A percentile compares a stretch with the other conserved stretches of the same genome.
Evolutionary conservation across 2,329 filamentous ascomycete genomes (phyloP).

Genomic region (Fusarium pininemorale): DNA sequence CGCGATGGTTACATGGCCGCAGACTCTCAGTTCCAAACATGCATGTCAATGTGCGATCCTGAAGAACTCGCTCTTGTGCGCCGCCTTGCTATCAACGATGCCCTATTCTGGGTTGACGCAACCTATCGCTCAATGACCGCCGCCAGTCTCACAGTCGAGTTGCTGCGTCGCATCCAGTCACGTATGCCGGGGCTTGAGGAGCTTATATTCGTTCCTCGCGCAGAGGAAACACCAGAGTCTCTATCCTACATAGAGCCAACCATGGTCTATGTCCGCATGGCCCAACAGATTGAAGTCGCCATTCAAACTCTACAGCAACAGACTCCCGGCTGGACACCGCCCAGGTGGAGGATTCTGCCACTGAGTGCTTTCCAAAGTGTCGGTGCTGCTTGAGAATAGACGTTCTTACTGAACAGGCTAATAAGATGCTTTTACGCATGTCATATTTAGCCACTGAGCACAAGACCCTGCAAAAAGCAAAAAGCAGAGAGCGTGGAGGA

Average conservation of each 20-base stretch:
- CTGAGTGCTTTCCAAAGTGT: slow-evolving; percentile 39
- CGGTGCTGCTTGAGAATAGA: slow-evolving; percentile 1
- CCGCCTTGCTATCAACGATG: slow-evolving; percentile 57
- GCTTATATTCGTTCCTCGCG: slow-evolving; percentile 56
- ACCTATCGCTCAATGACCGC: slow-evolving; percentile 52
- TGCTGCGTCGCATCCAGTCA: slow-evolving; percentile 50
- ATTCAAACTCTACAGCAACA: slow-evolving; percentile 46
- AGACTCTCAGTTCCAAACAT: slow-evolving; percentile 56
- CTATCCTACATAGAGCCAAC: slow-evolving; percentile 43
- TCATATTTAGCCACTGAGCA: not conserved
- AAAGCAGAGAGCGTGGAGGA: not conserved
- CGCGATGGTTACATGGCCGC: slow-evolving; percentile 56
- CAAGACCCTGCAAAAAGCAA: not conserved
- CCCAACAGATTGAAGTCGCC: slow-evolving; percentile 50
- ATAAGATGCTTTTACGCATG: not conserved
- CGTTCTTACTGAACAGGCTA: not conserved
- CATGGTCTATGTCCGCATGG: slow-evolving; percentile 48
- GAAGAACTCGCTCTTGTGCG: slow-evolving; percentile 53
- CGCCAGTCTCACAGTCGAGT: slow-evolving; percentile 51
- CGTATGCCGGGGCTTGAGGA: slow-evolving; percentile 53
- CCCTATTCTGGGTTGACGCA: slow-evolving; percentile 52
- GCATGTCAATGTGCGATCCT: slow-evolving; percentile 54
- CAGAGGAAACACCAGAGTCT: slow-evolving; percentile 48
- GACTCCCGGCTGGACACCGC: slow-evolving; percentile 46
- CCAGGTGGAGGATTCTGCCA: slow-evolving; percentile 51